Base-by-base conservation (phyloP, 75 land plant species). In the Cryptomeria japonica region DNA sequence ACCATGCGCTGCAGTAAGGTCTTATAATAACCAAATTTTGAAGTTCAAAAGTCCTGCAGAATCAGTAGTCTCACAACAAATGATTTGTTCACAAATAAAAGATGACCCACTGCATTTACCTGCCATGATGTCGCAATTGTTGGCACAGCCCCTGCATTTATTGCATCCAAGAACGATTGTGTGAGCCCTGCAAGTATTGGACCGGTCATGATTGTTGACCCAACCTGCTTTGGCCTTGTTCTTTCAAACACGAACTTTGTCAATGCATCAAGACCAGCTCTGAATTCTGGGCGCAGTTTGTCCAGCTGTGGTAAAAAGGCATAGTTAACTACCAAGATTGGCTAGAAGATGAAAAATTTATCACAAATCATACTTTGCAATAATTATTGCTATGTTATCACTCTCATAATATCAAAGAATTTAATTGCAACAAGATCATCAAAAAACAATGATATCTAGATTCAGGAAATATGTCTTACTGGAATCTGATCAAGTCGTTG, bases 101-200 rank as follows among this genome's bases (percentile, higher is more conserved):
- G 85, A 25, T 82, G 42, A 46, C 13, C 1, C 5, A 14, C n/a
- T 82, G 5, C 53, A 44, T 86, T 77, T n/a, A 98, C 99, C 99
- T 98, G 99, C 99, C 99, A 98, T 28, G 99, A 98, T 19, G 99
- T 96, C 12, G 97, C 92, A 78, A 98, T 97, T 49, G 99, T 96
- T 38, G 99, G 99, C n/a, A 98, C 99, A 85, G 99, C 99, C 86
- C 99, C 99, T 37, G 95, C 96, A 91, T 98, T 98, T 7, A 98
- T 87, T 41, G 99, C 99, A 91, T 96, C 95, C 42, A 98, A 87
- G 87, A 97, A 98, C 28, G 97, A 95, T 79, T 98, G 95, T 53
- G 96, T 97, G 28, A 98, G 90, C 39, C 96, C 95, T 87, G 96
- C 96, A 86, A 98, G 91, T 85, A 98, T 90, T 31, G 99, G 99